Evolutionary conservation across 2,329 filamentous ascomycete species (phyloP).

Genomic region (Didymella arachidicola): DNA sequence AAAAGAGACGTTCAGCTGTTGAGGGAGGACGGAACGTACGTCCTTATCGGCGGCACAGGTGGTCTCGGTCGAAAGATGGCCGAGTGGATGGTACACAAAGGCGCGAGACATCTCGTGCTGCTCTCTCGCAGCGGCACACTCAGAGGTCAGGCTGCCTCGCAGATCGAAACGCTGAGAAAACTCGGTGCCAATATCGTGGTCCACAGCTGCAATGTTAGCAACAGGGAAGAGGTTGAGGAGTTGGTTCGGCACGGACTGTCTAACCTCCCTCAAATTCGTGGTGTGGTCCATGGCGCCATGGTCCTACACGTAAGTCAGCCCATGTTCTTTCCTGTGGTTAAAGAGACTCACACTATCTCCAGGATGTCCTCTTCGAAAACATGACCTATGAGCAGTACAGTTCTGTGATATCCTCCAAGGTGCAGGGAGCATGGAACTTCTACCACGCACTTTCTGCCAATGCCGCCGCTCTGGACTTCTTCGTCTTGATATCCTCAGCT

Average conservation of each 20-base stretch:
- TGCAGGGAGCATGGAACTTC: conserved; percentile 24
- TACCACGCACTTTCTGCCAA: conserved; percentile 14
- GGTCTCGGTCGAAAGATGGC: conserved; percentile 40
- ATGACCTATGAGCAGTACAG: conserved; percentile 25
- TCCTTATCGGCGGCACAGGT: conserved; percentile 40
- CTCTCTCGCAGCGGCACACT: conserved; percentile 31
- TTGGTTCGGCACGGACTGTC: conserved; percentile 15
- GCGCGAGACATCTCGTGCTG: conserved; percentile 36
- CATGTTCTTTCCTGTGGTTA: neutral
- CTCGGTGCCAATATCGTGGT: conserved; percentile 27
- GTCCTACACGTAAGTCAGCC: conserved; percentile 24
- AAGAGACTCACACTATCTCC: neutral
- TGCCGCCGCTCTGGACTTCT: conserved; percentile 1
- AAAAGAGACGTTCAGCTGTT: conserved; percentile 14
- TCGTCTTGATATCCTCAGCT: conserved; percentile 46
- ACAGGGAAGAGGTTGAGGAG: conserved; percentile 22
- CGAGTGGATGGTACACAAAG: conserved; percentile 36
- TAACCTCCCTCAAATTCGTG: conserved; percentile 26
- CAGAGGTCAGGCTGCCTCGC: conserved; percentile 21
- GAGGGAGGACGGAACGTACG: conserved; percentile 34
- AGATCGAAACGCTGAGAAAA: conserved; percentile 25
- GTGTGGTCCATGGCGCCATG: conserved; percentile 29
- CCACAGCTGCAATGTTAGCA: conserved; percentile 29
- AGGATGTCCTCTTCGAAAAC: conserved; percentile 16
- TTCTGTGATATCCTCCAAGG: conserved; percentile 27